Evolutionary conservation across 2,329 filamentous ascomycete species (phyloP).

Genomic region (Clarireedia sp.): DNA sequence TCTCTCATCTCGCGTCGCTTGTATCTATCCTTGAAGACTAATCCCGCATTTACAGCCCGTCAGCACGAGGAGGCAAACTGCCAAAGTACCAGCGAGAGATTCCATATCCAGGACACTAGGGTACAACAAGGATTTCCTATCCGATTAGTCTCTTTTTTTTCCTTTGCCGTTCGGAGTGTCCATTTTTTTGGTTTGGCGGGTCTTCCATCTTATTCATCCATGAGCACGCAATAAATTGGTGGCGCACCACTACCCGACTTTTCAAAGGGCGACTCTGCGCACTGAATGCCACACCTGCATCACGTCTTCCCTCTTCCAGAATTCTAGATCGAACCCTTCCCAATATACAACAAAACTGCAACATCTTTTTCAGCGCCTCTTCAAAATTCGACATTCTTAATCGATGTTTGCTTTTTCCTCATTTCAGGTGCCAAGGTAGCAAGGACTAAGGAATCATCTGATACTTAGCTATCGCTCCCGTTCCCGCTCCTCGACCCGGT

Average conservation of each 20-base stretch:
- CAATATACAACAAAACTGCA: neutral
- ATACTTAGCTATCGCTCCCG: neutral
- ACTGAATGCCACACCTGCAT: slow-evolving; percentile 3
- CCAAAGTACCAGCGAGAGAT: neutral
- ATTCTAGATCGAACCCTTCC: slow-evolving; percentile 1
- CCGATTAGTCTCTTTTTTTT: neutral
- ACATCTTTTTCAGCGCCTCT: neutral
- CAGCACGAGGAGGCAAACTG: too few species aligned
- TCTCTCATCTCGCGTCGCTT: too few species aligned
- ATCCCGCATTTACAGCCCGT: neutral
- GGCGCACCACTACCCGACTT: neutral
- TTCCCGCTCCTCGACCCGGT: neutral
- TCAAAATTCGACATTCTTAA: neutral
- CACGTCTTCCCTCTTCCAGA: slow-evolving; percentile 4
- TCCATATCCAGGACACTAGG: neutral
- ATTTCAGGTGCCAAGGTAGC: neutral
- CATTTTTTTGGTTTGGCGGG: neutral
- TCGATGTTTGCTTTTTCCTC: neutral
- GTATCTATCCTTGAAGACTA: neutral
- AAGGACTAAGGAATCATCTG: neutral
- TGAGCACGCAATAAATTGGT: slow-evolving; percentile 10
- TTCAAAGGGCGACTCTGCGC: neutral
- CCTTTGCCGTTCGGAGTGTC: neutral
- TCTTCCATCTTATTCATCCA: slow-evolving; percentile 8
- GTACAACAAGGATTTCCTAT: neutral